These are phyloP conservation scores for Clavispora phyllophila DNA, from an alignment of 805 yeast species.

Conservation along the genomic window DNA sequence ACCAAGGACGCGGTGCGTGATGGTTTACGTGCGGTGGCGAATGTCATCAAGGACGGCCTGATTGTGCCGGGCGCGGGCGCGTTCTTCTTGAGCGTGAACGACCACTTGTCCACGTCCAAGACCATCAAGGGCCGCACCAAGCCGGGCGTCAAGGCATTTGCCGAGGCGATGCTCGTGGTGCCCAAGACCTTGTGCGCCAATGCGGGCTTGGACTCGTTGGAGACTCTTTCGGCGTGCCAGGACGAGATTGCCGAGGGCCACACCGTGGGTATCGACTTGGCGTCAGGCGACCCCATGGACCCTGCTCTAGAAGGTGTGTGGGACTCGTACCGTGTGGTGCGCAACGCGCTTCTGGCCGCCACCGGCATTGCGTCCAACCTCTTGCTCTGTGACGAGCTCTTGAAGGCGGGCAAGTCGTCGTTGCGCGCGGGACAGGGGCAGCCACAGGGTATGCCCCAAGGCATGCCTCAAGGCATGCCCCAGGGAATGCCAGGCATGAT, in stretches of 20 bases:
- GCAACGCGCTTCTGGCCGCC: constrained; percentile 90
- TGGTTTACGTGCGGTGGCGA: constrained; percentile 91
- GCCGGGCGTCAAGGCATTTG: constrained; percentile 88
- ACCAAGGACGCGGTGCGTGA: constrained; percentile 97
- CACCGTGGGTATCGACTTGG: constrained; percentile 84
- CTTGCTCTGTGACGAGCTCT: constrained; percentile 88
- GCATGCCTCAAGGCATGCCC: constrained; percentile 18
- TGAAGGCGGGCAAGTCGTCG: constrained; percentile 95
- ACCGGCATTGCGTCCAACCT: constrained; percentile 92
- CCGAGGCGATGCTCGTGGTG: constrained; percentile 83
- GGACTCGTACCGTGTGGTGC: constrained; percentile 91
- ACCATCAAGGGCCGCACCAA: constrained; percentile 77
- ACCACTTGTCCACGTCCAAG: constrained; percentile 51
- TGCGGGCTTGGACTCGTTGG: constrained; percentile 91
- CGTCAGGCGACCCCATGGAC: constrained; percentile 92
- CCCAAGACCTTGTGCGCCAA: constrained; percentile 92
- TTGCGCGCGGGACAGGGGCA: constrained; percentile 53
- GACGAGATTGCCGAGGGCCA: constrained; percentile 81
- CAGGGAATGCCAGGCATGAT: constrained; percentile 18
- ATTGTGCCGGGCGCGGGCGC: constrained; percentile 98
- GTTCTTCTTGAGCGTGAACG: constrained; percentile 78
- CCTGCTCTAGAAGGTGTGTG: constrained; percentile 92
- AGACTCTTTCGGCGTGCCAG: constrained; percentile 81
- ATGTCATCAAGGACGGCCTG: constrained; percentile 77
- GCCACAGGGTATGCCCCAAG: constrained; percentile 14